Conservation (phyloP, 257 asterid genomes). For the Solanum pinnatisectum region DNA sequence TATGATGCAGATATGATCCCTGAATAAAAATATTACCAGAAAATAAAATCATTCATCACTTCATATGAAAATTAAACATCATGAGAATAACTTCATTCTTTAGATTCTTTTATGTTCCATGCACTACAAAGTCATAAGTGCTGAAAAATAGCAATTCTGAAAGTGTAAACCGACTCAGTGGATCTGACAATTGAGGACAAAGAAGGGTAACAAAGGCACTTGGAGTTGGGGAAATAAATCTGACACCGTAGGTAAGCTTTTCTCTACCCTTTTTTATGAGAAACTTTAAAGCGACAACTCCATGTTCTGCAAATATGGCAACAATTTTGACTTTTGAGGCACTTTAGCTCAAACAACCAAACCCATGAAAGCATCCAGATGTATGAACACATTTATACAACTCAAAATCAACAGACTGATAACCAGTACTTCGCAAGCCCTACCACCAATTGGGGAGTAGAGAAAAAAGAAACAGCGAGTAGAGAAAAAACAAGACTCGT, state of each 20-base stretch:
- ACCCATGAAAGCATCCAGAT: neutral
- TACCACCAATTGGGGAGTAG: too few species aligned
- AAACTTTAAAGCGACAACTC: neutral
- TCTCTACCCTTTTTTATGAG: neutral
- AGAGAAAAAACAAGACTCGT: too few species aligned
- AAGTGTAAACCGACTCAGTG: neutral
- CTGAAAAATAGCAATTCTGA: neutral
- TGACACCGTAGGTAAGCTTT: neutral
- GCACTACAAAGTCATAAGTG: neutral
- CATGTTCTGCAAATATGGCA: neutral
- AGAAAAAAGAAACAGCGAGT: too few species aligned
- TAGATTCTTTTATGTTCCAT: neutral
- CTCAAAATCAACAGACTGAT: neutral
- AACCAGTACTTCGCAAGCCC: neutral
- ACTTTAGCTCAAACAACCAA: neutral
- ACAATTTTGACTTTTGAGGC: neutral
- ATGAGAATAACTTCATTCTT: neutral
- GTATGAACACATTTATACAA: too few species aligned
- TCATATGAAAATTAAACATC: neutral
- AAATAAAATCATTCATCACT: neutral
- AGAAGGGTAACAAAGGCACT: neutral
- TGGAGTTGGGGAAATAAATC: neutral
- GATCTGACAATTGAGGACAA: neutral
- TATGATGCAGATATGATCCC: constrained; percentile 88
- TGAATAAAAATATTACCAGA: constrained; percentile 14